Evolutionary conservation across 192 early-diverging fungal genomes (phyloP).

Genomic region (Lunasporangiospora selenospora): DNA sequence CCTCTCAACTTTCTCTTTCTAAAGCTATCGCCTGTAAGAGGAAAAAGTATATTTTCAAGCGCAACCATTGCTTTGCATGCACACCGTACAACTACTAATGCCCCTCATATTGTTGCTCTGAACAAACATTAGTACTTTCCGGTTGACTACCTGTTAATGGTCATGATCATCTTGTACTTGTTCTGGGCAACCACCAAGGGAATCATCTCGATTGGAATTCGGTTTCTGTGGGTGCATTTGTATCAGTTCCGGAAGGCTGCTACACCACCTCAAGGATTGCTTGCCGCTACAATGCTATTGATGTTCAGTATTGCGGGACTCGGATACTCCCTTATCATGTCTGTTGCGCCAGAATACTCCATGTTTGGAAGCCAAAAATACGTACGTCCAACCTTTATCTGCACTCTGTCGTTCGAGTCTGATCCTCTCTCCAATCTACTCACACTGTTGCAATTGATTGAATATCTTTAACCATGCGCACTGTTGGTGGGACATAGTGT

Average conservation of each 20-base stretch:
- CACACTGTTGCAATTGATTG: slow-evolving; percentile 33
- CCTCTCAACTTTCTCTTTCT: slow-evolving; percentile 54
- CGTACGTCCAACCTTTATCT: slow-evolving; percentile 29
- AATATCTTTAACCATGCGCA: no score
- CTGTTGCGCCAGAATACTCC: slow-evolving; percentile 55
- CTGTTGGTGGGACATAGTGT: no score
- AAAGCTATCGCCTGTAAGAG: no score
- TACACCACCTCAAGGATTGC: slow-evolving; percentile 57
- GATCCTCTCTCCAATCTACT: slow-evolving; percentile 44
- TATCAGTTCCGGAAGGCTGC: slow-evolving; percentile 42
- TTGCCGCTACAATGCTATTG: slow-evolving; percentile 43
- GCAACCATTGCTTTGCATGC: background rate
- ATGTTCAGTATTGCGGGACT: slow-evolving; percentile 51
- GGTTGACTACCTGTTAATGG: slow-evolving; percentile 52
- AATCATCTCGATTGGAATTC: slow-evolving; percentile 50
- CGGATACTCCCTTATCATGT: slow-evolving; percentile 50
- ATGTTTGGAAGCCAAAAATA: slow-evolving; percentile 61
- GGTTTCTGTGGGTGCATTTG: slow-evolving; percentile 54
- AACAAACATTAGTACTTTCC: slow-evolving; percentile 43
- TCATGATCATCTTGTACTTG: slow-evolving; percentile 48
- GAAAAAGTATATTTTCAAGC: slow-evolving; percentile 44
- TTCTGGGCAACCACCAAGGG: slow-evolving; percentile 53
- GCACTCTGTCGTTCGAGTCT: background rate
- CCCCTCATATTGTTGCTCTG: background rate
- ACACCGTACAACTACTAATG: background rate